These are phyloP conservation scores for Physcia stellaris DNA, from an alignment of 495 filamentous ascomycete species.

Conservation along the genomic window DNA sequence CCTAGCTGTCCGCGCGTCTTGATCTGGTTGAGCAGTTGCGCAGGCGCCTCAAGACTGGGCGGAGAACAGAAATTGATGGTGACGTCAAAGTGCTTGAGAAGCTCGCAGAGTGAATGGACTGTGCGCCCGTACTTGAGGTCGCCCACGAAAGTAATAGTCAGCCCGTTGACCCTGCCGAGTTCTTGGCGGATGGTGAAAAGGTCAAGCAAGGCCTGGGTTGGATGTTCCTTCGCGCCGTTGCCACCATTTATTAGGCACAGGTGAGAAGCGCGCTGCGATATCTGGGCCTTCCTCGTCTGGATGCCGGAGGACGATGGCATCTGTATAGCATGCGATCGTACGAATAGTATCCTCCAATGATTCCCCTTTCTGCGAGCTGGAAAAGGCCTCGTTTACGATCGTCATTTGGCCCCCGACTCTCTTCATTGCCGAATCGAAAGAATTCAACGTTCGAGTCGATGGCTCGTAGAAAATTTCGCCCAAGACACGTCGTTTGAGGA, in stretches of 20 bases:
- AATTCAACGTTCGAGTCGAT: constrained; percentile 87
- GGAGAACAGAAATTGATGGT: constrained; percentile 84
- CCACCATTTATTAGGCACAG: constrained; percentile 91
- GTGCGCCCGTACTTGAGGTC: constrained; percentile 88
- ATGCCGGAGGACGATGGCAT: constrained; percentile 88
- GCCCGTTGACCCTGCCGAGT: constrained; percentile 80
- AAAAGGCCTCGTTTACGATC: constrained; percentile 61
- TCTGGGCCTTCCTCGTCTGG: constrained; percentile 66
- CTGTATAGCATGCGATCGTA: constrained; percentile 84
- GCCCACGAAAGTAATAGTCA: constrained; percentile 91
- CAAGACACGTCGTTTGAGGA: constrained; percentile 73
- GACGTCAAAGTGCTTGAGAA: constrained; percentile 89
- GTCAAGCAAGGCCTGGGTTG: constrained; percentile 96
- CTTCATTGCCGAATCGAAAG: constrained; percentile 97
- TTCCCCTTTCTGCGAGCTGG: constrained; percentile 86
- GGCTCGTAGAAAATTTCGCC: constrained; percentile 96
- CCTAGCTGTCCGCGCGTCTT: constrained; percentile 59
- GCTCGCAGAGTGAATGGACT: constrained; percentile 84
- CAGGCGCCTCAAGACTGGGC: constrained; percentile 59
- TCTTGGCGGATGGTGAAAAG: constrained; percentile 98
- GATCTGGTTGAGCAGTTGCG: constrained; percentile 56
- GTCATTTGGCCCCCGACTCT: constrained; percentile 78
- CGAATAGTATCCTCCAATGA: constrained; percentile 84
- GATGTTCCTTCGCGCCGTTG: constrained; percentile 89
- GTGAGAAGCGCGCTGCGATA: constrained; percentile 69